Evolutionary conservation across 2,329 filamentous ascomycete species (phyloP), one percentile per base, ranked within the genome.

Genomic region (Hypoxylon sp.): DNA sequence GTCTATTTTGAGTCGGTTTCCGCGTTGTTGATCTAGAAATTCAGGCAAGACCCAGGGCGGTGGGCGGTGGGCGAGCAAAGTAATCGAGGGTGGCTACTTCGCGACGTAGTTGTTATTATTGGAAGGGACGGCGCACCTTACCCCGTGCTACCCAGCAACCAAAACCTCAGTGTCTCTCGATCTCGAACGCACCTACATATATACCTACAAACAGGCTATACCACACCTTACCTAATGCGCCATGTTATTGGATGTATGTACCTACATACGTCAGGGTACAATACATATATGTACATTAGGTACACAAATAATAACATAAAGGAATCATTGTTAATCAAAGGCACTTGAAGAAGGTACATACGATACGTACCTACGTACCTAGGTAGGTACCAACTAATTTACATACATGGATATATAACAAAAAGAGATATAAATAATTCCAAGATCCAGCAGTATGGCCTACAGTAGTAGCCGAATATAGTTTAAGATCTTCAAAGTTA

Each of bases 31-130:
- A 37, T 13, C 14, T 22, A n/a, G 31, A 53, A 55, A 39, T 9
- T 29, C 29, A 59, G 61, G 61, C 22, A 59, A 17, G 54, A 59
- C 48, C 48, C 48, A 64, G 22, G 22, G 14, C 24, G 31, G 14
- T 17, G 47, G 48, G 22, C 37, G 19, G 19, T 22, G 19, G 19
- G 19, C 19, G 19, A 52, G n/a, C 29, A 10, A 55, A 13, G 52
- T 29, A 37, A 37, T 11, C 33, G 24, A 37, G 35, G 26, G 26
- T 24, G 46, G 31, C 13, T 47, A 42, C 58, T 39, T 19, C 1
- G 22, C 33, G 17, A 13, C 2, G 50, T n/a, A 29, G 37, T 26
- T 33, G 47, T 26, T 10, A 35, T 46, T 50, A 51, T 26, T 44
- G 52, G 53, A 44, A 63, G 46, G 52, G 58, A 37, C 53, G 22